These are phyloP conservation scores for Alternaria triticina DNA, from an alignment of 2,329 filamentous ascomycete genomes.

Conservation along the genomic window DNA sequence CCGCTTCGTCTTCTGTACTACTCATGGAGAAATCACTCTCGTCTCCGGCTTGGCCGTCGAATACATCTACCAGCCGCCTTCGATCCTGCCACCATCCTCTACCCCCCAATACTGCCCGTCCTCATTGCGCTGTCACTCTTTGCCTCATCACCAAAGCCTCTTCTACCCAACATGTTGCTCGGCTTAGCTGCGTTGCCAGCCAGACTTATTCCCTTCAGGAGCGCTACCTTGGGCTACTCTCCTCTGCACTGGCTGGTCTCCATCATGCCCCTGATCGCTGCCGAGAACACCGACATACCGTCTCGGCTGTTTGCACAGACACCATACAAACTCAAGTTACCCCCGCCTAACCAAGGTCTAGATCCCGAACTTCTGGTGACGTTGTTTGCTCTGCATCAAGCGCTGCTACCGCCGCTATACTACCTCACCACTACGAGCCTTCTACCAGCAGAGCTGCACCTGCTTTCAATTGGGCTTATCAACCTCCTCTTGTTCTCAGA, in stretches of 20 bases:
- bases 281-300: constrained; percentile 52
- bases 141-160: constrained; percentile 62
- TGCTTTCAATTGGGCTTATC: constrained; percentile 82
- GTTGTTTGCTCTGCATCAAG: constrained; percentile 84
- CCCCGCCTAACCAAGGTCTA: constrained; percentile 45
- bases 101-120: constrained; percentile 78
- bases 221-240: constrained; percentile 64
- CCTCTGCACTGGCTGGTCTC: constrained; percentile 81
- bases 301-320: constrained; percentile 41
- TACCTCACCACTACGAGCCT: constrained; percentile 89
- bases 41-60: constrained; percentile 47
- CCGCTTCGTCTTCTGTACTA: constrained; percentile 47
- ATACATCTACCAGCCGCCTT: constrained; percentile 76
- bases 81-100: constrained; percentile 89
- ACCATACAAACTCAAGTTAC: constrained; percentile 45
- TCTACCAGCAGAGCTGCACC: constrained; percentile 82
- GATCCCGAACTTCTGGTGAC: constrained; percentile 66
- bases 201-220: constrained; percentile 70
- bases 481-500: constrained; percentile 78
- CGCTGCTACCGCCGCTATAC: constrained; percentile 73
- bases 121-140: constrained; percentile 78
- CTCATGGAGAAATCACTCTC: constrained; percentile 35
- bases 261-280: constrained; percentile 68
- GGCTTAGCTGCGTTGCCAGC: constrained; percentile 78
- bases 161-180: constrained; percentile 83